These are phyloP conservation scores for Tuber brumale DNA, from an alignment of 495 filamentous ascomycete species.

Conservation along the genomic window DNA sequence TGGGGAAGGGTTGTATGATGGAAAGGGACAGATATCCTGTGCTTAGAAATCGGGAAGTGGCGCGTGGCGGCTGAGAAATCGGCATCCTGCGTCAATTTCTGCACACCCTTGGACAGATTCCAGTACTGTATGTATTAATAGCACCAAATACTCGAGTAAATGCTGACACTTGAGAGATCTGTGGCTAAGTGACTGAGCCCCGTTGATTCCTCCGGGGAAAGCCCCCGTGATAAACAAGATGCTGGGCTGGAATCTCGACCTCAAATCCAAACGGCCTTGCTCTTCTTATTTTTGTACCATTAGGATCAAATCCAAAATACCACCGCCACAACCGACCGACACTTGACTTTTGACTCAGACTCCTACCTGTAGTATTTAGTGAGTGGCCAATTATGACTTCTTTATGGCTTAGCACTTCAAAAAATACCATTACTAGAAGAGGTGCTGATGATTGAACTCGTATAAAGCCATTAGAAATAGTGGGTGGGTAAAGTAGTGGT, in stretches of 20 bases:
- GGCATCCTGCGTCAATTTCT: background rate
- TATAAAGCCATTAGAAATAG: background rate
- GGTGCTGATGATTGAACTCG: background rate
- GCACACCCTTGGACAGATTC: background rate
- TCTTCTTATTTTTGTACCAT: background rate
- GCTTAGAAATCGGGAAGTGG: background rate
- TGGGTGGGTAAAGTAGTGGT: background rate
- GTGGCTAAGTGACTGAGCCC: background rate
- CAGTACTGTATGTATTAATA: background rate
- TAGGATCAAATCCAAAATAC: background rate
- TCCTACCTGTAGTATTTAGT: background rate
- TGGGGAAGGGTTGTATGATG: background rate
- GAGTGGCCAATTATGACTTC: background rate
- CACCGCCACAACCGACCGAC: background rate
- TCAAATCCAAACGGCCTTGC: background rate
- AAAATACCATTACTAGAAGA: background rate
- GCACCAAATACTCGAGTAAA: background rate
- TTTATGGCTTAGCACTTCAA: background rate
- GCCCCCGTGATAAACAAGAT: background rate
- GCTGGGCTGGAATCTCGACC: background rate
- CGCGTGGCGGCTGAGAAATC: constrained; percentile 2
- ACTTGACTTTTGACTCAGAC: background rate
- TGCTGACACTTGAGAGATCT: background rate
- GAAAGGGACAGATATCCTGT: constrained; percentile 1
- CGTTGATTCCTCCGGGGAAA: background rate